Evolutionary conservation across 108 stramenopile genomes (phyloP), one percentile per base, ranked within the genome.

Genomic region (Aurantiochytrium sp.): DNA sequence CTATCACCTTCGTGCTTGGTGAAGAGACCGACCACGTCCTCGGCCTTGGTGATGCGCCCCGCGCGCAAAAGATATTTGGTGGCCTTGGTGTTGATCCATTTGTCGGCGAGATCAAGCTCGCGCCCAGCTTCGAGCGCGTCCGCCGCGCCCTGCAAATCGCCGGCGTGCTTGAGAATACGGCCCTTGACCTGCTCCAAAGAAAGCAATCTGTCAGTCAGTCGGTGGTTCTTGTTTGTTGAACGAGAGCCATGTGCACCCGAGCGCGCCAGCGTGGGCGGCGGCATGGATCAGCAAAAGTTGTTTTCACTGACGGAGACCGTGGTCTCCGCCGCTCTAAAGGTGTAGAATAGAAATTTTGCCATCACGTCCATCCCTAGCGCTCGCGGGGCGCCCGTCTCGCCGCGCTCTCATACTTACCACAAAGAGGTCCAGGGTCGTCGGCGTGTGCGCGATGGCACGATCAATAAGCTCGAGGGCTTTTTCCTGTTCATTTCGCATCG

Each of bases 81-180:
- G 19, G 97, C 94, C 90, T 97, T 96, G 91, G 97, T 98, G 89
- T 99, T 99, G 88, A 99, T 95, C 90, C 98, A 98, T 27, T 98
- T 95, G 93, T 99, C 98, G 65, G 96, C 95, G 55, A 95, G 90
- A 90, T 99, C 98, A 45, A 99, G 89, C 86, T 95, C 94, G 17
- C 98, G 91, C 2, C 96, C 97, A 37, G 90, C 69, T 88, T 98
- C 97, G 24, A 98, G 69, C 27, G 89, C 91, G 81, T 95, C 96
- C 1, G 97, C 98, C 37, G 98, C 98, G 5, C 89, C 92, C 24
- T 89, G 88, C 42, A 97, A 89, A 81, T 96, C 94, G 4, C 98
- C 98, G 37, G 92, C 91, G 31, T 91, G 88, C 92, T 97, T 96
- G 24, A 98, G 94, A 37, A 99, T 86, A 34, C 95, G 90, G 0